These are phyloP conservation scores for Scleroderma citrinum DNA, from an alignment of 768 basidiomycete genomes.

Conservation along the genomic window DNA sequence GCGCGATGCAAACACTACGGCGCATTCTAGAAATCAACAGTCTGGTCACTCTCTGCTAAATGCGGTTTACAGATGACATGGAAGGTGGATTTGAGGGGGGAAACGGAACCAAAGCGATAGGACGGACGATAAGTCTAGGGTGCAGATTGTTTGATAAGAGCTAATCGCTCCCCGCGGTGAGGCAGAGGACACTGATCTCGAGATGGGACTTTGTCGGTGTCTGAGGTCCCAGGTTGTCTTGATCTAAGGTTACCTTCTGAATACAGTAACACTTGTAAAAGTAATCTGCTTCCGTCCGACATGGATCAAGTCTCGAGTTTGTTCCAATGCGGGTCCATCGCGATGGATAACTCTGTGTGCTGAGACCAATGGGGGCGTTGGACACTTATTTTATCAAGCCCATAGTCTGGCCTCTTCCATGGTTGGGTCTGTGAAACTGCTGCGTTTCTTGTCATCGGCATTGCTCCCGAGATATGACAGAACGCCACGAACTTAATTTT, in stretches of 20 bases:
- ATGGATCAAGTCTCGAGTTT: background rate
- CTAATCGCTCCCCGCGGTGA: background rate
- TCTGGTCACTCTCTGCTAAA: too few species aligned
- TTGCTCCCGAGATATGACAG: background rate
- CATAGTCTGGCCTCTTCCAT: too few species aligned
- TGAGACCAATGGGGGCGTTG: background rate
- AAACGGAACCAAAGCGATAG: background rate
- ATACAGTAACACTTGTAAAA: background rate
- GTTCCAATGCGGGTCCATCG: background rate
- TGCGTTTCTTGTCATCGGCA: background rate
- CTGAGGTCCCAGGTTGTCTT: slow-evolving; percentile 15
- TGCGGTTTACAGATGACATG: too few species aligned
- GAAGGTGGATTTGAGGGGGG: too few species aligned
- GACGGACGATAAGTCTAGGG: slow-evolving; percentile 14
- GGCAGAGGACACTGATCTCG: background rate
- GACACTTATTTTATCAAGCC: too few species aligned
- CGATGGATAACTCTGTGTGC: background rate
- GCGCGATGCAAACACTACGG: too few species aligned
- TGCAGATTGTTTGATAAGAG: slow-evolving; percentile 54
- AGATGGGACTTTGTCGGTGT: slow-evolving; percentile 6
- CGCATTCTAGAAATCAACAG: too few species aligned
- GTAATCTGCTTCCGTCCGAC: slow-evolving; percentile 7
- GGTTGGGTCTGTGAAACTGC: too few species aligned
- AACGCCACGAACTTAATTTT: slow-evolving; percentile 2
- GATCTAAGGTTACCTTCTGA: slow-evolving; percentile 27